A percentile compares a stretch with the other conserved stretches of the same genome.
Conservation (phyloP, 2,329 filamentous ascomycete species). For the Colletotrichum cuscutae region DNA sequence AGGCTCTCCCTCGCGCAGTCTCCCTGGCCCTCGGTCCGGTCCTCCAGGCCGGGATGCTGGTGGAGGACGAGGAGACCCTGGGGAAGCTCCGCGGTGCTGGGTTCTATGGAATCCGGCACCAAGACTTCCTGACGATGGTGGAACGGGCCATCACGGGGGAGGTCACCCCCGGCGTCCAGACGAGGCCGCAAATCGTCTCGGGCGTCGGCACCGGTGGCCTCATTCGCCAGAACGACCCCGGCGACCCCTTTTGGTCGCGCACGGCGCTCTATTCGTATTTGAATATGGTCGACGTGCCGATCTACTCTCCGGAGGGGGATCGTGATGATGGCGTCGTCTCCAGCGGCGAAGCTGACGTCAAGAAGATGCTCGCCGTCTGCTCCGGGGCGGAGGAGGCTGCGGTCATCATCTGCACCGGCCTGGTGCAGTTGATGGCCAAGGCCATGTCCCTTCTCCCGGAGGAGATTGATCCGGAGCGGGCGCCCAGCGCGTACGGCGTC, state of each 20-base stretch:
- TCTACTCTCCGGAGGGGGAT: conserved; percentile 38
- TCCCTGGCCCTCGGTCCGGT: conserved; percentile 64
- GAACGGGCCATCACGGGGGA: conserved; percentile 56
- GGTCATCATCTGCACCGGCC: conserved; percentile 47
- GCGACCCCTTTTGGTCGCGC: conserved; percentile 65
- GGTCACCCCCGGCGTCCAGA: conserved; percentile 38
- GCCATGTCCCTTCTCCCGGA: conserved; percentile 56
- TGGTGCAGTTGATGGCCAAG: conserved; percentile 53
- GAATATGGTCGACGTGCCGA: conserved; percentile 57
- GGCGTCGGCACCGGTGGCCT: conserved; percentile 66
- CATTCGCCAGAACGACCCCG: conserved; percentile 60
- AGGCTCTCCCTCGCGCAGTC: conserved; percentile 46
- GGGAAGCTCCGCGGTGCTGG: conserved; percentile 60
- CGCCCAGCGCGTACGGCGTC: conserved; percentile 59
- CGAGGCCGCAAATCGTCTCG: conserved; percentile 61
- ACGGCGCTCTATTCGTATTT: conserved; percentile 60
- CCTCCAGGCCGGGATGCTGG: conserved; percentile 65
- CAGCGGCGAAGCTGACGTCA: conserved; percentile 39
- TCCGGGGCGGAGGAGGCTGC: conserved; percentile 43
- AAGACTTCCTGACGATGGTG: conserved; percentile 60
- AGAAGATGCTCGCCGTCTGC: conserved; percentile 45
- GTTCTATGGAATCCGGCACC: conserved; percentile 64
- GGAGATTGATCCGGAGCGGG: conserved; percentile 54
- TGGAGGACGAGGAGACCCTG: conserved; percentile 57
- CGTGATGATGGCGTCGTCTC: not conserved